Evolutionary conservation across 805 yeast species (phyloP), one percentile per base, ranked within the genome.

Genomic region (Metschnikowia chrysomelidarum): DNA sequence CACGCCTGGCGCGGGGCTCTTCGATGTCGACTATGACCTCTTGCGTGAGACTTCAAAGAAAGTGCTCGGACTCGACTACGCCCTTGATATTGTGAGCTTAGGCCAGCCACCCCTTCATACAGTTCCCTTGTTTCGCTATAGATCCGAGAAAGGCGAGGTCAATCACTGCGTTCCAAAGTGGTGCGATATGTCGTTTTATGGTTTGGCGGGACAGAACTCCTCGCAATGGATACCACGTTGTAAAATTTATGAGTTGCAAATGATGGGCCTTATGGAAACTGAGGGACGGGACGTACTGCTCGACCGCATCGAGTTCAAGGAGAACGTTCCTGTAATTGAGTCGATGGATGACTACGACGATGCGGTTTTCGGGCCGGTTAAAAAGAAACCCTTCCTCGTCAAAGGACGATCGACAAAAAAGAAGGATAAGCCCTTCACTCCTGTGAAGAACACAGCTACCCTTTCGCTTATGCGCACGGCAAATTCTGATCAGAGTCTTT

Each of bases 251-350:
- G 98, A 91, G 51, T 62, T 93, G 13, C 98, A 93, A 57, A 93
- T 93, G 97, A 91, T 91, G 94, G 98, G 98, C 0, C 75, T 93
- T 6, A 87, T 91, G 82, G 98, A 91, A 51, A 87, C 86, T 49
- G 96, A 93, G 51, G 67, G 80, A 38, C 78, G 80, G 45, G 77
- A 82, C 9, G 75, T 83, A 6, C 75, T 79, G 7, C 74, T 89
- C 8, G 80, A 79, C 12, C 72, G 81, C 32, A 60, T 88, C 32
- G 70, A 66, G 9, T 57, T 42, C 31, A 52, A 28, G 38, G 53
- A 44, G 17, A 54, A 62, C 4, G 56, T 55, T 31, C 66, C 80
- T 0, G 65, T 81, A 23, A 46, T 70, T 1, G 82, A 78, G 23
- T 71, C 80, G 5, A 85, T 87, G 83, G 76, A 75, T 19, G 63